Evolutionary conservation across 2,329 filamentous ascomycete species (phyloP), one percentile per base, ranked within the genome.

Genomic region (Dryadomyces quercivorus): DNA sequence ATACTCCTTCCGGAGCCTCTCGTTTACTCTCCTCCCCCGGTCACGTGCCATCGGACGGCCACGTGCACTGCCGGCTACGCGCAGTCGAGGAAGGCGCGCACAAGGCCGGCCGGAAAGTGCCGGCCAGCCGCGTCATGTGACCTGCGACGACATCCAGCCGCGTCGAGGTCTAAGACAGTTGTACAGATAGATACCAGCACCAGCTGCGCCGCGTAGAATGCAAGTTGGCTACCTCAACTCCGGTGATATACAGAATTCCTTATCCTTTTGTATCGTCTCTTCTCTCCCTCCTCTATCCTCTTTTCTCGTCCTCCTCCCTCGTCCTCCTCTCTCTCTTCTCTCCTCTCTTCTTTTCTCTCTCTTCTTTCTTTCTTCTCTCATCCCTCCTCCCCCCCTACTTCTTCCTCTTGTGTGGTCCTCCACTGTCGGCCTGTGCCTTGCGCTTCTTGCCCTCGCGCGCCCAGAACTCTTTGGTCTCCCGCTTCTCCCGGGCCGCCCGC

Each of bases 381-480:
- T 40, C n/a, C 18, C 18, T 2, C 18, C 12, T 34, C 34, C 31
- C n/a, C n/a, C 7, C 34, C 48, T 59, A 66, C 62, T 61, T 66
- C 57, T 64, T 65, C 56, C 70, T 66, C 65, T 72, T 72, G 8
- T 70, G 69, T 8, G 67, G 67, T 13, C 65, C 70, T 8, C 65
- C 70, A 0, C 61, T 61, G 2, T 44, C 52, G 2, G 68, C 70
- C 6, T 70, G 69, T 16, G 74, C 72, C 54, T 69, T 72, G 59
- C 79, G 70, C 72, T 82, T 82, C 74, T 85, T 88, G 10, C 93
- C 93, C 71, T 98, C 94, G 63, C 83, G 84, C 63, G 82, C 77
- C 93, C 93, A 98, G 66, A 83, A 98, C 63, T 95, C 91, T 68
- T 95, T 86, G 66, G 83, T 86, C 74, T 98, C 92, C 63, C 82